Evolutionary conservation across 2,329 filamentous ascomycete species (phyloP).

Genomic region (Berkeleyomyces basicola): DNA sequence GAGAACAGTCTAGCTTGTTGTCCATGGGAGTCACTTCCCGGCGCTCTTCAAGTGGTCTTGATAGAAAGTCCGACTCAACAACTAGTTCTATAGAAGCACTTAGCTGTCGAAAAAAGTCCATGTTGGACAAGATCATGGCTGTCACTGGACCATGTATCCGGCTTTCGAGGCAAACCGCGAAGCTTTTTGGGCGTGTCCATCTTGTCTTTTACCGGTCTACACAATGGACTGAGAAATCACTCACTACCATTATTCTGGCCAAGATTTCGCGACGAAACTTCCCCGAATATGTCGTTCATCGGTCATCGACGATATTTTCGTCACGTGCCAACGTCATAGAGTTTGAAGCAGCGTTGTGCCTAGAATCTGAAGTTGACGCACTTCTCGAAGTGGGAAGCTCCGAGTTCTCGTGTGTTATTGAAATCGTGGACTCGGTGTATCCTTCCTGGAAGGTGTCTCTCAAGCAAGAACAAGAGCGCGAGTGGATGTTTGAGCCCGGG

Average conservation of each 20-base stretch:
- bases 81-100: not conserved
- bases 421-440: conserved; percentile 57
- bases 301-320: conserved; percentile 75
- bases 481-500: conserved; percentile 57
- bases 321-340: conserved; percentile 63
- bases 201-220: conserved; percentile 91
- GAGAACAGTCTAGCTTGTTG: conserved; percentile 58
- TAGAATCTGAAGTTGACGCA: conserved; percentile 65
- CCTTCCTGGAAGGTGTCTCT: conserved; percentile 65
- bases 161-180: conserved; percentile 53
- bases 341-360: conserved; percentile 72
- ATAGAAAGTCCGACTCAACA: conserved; percentile 17
- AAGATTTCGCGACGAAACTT: conserved; percentile 81
- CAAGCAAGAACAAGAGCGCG: conserved; percentile 65
- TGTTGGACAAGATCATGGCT: conserved; percentile 58
- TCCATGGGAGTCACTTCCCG: conserved; percentile 32
- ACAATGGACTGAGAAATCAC: conserved; percentile 92
- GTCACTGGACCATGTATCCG: conserved; percentile 73
- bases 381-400: conserved; percentile 66
- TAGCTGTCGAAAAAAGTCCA: not conserved
- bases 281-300: conserved; percentile 74
- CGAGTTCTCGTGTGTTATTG: conserved; percentile 49
- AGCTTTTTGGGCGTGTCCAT: conserved; percentile 85
- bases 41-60: conserved; percentile 15
- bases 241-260: conserved; percentile 86